Evolutionary conservation across 78 protist genomes (phyloP).

Genomic region (Dictyostelium citrinum): DNA sequence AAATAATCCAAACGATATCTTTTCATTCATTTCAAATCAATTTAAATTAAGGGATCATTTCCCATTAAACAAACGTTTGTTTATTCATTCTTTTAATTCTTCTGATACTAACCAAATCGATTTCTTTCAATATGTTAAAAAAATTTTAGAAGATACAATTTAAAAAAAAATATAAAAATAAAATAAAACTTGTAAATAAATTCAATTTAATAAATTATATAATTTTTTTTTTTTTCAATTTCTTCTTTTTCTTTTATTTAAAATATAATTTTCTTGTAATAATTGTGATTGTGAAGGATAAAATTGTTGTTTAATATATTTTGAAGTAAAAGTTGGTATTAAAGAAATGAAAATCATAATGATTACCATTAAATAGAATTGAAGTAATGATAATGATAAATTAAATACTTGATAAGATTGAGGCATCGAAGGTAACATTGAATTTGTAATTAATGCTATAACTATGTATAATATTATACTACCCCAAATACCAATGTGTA

Average conservation of each 20-base stretch:
- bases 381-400: not conserved
- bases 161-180: not conserved
- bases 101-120: constrained; percentile 15
- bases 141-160: constrained; percentile 16
- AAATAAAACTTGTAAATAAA: not conserved
- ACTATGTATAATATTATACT: not conserved
- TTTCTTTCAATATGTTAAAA: constrained; percentile 56
- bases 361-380: constrained; percentile 9
- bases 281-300: constrained; percentile 13
- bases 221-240: not conserved
- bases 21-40: not conserved
- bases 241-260: not conserved
- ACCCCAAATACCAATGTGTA: not conserved
- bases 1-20: not conserved
- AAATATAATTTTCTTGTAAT: constrained; percentile 6
- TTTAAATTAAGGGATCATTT: constrained; percentile 6
- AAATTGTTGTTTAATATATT: not conserved
- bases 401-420: not conserved
- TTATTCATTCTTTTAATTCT: constrained; percentile 35
- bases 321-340: constrained; percentile 4
- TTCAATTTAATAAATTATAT: too few species aligned
- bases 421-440: not conserved
- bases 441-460: not conserved
- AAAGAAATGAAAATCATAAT: constrained; percentile 25
- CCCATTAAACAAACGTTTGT: constrained; percentile 30